Percentiles rank a stretch among this genome's conserved stretches.
Conservation (phyloP, 441 rosid genomes). For the Arabidopsis lyrata region DNA sequence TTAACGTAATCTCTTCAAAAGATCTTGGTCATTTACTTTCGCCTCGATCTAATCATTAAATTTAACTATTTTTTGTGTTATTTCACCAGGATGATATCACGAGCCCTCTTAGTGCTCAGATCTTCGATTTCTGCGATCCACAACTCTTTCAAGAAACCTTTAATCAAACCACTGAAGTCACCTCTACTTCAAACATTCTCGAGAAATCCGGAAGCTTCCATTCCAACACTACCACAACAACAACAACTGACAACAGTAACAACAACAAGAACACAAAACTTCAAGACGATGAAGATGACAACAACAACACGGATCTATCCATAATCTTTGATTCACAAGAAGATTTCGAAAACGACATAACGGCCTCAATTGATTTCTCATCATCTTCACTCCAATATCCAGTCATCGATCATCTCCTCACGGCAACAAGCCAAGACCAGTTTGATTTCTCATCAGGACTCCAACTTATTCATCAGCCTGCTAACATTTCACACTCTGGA, state of each 20-base stretch:
- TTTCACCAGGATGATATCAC: constrained; percentile 76
- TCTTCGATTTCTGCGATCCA: constrained; percentile 73
- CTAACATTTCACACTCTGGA: constrained; percentile 35
- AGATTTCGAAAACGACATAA: constrained; percentile 76
- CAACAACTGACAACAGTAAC: constrained; percentile 43
- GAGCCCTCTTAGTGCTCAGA: constrained; percentile 71
- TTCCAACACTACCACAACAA: constrained; percentile 41
- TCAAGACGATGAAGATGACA: constrained; percentile 40
- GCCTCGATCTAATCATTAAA: not conserved
- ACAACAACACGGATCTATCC: constrained; percentile 54
- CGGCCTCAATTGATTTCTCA: constrained; percentile 85
- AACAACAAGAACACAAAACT: constrained; percentile 23
- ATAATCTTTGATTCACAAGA: constrained; percentile 59
- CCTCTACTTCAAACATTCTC: constrained; percentile 62
- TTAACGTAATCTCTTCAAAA: constrained; percentile 25
- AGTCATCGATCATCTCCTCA: constrained; percentile 50
- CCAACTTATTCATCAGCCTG: constrained; percentile 48
- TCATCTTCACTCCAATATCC: constrained; percentile 61
- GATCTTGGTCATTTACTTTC: constrained; percentile 18
- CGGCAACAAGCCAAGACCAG: constrained; percentile 48
- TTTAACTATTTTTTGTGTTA: not conserved
- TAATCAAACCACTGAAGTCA: constrained; percentile 68
- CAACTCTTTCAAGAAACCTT: constrained; percentile 71
- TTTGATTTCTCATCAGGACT: constrained; percentile 66
- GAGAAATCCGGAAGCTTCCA: constrained; percentile 46